These are phyloP conservation scores for Tilletia walkeri DNA, from an alignment of 1,284 basidiomycete genomes.

Conservation along the genomic window DNA sequence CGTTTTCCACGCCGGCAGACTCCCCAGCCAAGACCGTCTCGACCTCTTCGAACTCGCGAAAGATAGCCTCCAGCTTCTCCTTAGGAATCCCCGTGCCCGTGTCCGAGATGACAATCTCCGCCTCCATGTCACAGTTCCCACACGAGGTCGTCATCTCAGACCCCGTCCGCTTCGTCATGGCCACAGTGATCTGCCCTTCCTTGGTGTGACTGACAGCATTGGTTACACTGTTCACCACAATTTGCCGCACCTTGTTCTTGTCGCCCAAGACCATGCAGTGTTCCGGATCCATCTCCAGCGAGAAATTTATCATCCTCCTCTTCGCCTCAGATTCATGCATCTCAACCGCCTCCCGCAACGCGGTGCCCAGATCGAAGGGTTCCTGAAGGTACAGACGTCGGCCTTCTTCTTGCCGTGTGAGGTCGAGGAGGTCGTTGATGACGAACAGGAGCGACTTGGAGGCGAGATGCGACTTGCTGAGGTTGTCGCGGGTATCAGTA, in stretches of 20 bases:
- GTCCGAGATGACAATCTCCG: slow-evolving; percentile 74
- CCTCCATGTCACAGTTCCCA: slow-evolving; percentile 58
- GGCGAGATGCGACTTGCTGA: slow-evolving; percentile 74
- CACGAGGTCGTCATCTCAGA: slow-evolving; percentile 30
- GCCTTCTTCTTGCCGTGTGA: slow-evolving; percentile 77
- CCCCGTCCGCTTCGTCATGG: slow-evolving; percentile 59
- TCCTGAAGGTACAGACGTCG: slow-evolving; percentile 78
- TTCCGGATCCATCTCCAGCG: slow-evolving; percentile 64
- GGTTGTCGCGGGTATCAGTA: slow-evolving; percentile 73
- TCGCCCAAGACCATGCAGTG: slow-evolving; percentile 62
- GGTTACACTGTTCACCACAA: slow-evolving; percentile 77
- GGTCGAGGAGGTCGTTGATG: slow-evolving; percentile 81
- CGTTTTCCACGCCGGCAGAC: background rate
- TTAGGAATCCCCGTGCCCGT: slow-evolving; percentile 74
- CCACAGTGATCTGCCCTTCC: slow-evolving; percentile 67
- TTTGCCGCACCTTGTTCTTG: slow-evolving; percentile 69
- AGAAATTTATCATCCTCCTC: slow-evolving; percentile 68
- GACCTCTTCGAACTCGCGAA: slow-evolving; percentile 81
- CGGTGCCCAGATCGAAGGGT: slow-evolving; percentile 71
- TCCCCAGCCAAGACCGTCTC: slow-evolving; percentile 60
- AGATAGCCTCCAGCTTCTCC: slow-evolving; percentile 75
- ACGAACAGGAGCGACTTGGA: slow-evolving; percentile 66
- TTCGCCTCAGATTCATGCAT: slow-evolving; percentile 67
- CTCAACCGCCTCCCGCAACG: slow-evolving; percentile 69
- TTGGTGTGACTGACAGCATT: slow-evolving; percentile 75